Evolutionary conservation across 2,329 filamentous ascomycete genomes (phyloP).

Genomic region (Aureobasidium namibiae): DNA sequence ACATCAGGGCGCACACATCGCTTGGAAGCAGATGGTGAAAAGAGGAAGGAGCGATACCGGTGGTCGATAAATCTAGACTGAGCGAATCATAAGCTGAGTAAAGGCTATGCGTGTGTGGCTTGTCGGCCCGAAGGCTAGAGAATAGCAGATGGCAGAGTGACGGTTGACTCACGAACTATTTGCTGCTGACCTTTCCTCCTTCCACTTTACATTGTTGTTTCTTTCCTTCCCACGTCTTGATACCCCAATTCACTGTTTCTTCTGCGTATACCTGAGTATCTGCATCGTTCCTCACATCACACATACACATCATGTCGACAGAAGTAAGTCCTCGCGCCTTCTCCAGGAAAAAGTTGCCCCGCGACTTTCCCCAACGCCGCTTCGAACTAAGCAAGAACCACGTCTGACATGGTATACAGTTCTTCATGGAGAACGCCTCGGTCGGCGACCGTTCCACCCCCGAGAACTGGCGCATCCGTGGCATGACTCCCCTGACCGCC

Average conservation of each 20-base stretch:
- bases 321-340: background rate
- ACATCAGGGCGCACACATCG: too few species aligned
- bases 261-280: background rate
- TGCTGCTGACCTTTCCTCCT: background rate
- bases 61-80: background rate
- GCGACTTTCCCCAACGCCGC: background rate
- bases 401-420: conserved; percentile 27
- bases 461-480: conserved; percentile 53
- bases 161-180: background rate
- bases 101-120: background rate
- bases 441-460: conserved; percentile 42
- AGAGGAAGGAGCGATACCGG: background rate
- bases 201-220: background rate
- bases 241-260: background rate
- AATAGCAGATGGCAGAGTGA: background rate
- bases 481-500: conserved; percentile 86
- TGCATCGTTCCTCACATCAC: background rate
- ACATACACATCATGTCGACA: background rate
- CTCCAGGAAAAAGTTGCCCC: background rate
- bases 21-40: background rate
- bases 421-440: conserved; percentile 42
- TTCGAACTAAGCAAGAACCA: background rate
- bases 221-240: background rate
- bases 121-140: background rate
- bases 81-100: background rate